Base-by-base conservation (phyloP, 2,329 filamentous ascomycete genomes). In the Colletotrichum trifolii region DNA sequence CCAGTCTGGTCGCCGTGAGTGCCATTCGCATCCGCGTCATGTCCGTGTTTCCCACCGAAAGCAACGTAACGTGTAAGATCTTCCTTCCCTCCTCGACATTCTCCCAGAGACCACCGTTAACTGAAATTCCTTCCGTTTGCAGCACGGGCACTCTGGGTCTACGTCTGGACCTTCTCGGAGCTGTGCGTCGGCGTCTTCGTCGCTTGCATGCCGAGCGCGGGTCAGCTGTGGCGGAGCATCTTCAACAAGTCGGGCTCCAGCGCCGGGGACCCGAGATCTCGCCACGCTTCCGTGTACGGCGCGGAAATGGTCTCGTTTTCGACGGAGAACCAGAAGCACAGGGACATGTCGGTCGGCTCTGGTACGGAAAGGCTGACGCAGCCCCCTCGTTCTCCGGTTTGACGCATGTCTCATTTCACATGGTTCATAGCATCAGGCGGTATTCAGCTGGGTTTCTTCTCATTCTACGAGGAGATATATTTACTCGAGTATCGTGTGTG, bases 111-210 rank as follows among this genome's bases (percentile, higher is more conserved):
- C 6, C 5, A 3, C 15, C 7, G 42, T 17, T 56, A 6, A 48
- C 6, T 9, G 6, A 34, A 34, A 7, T 0, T 2, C 15, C 9
- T 2, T 17, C 33, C 15, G n/a, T 0, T 1, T n/a, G 42, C 13
- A 56, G 54, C 43, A 12, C 34, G 48, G 13, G 43, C 54, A 12
- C 35, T 57, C 6, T 57, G 54, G 54, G 45, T 57, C 17, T 57
- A 57, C 13, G 45, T 57, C 12, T 57, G 54, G 54, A 57, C 54
- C 2, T 57, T 48, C 15, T 48, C 54, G 9, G 54, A 57, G 17
- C 43, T 57, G 8, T 57, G 54, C 43, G 54, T 57, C 12, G 54
- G 54, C 8, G 54, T 57, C 1, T 57, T 48, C 9, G 54, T 48
- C 1, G 43, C 43, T 6, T 57, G 54, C 17, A 48, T 57, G 54